Conservation (phyloP, 164 flowering plant genomes). For the Vitis labrusca region DNA sequence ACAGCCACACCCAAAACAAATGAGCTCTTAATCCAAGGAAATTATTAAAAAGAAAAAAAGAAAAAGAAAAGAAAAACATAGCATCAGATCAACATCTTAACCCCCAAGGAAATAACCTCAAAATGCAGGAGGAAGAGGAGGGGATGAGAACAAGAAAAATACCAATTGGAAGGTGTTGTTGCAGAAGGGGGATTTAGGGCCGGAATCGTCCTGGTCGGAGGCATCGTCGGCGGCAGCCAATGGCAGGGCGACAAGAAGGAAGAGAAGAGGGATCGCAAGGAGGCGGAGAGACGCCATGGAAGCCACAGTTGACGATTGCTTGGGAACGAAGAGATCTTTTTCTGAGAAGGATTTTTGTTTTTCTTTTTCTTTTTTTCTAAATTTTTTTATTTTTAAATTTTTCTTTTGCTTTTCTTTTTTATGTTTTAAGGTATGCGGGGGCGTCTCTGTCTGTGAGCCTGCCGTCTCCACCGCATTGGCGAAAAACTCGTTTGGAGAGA, state of each 20-base stretch:
- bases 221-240: conserved; percentile 31
- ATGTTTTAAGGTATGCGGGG: too few relatives aligned
- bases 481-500: too few relatives aligned
- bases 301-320: conserved; percentile 1
- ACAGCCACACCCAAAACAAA: too few relatives aligned
- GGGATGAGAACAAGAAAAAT: background rate
- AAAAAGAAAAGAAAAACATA: background rate
- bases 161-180: conserved; percentile 43
- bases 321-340: background rate
- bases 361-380: too few relatives aligned
- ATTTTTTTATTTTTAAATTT: too few relatives aligned
- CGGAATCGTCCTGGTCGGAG: conserved; percentile 20
- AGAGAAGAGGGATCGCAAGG: background rate
- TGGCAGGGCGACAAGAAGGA: conserved; percentile 9
- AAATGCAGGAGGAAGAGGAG: background rate
- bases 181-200: conserved; percentile 37
- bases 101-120: too few relatives aligned
- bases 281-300: background rate
- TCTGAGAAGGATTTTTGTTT: too few relatives aligned
- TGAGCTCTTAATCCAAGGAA: too few relatives aligned
- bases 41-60: background rate
- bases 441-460: too few relatives aligned
- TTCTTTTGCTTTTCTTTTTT: too few relatives aligned
- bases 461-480: too few relatives aligned
- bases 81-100: too few relatives aligned